These are phyloP conservation scores for Penicillium freii DNA, from an alignment of 2,329 filamentous ascomycete genomes.

Conservation along the genomic window DNA sequence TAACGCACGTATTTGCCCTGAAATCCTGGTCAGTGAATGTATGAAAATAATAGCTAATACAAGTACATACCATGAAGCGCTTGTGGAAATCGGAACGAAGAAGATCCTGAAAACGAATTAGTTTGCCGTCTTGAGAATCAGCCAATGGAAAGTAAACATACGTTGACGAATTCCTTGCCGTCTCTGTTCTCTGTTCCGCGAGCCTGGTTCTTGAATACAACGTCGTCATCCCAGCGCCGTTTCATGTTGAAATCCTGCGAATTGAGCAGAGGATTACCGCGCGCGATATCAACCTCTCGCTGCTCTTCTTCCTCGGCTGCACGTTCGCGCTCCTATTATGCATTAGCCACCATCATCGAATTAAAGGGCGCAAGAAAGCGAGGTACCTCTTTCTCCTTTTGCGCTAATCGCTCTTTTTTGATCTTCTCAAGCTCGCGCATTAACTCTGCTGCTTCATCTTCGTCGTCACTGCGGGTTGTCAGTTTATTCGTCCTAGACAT, in stretches of 20 bases:
- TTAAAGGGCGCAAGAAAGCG: background rate
- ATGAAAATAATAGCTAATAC: background rate
- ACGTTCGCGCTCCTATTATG: constrained; percentile 67
- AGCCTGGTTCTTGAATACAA: constrained; percentile 98
- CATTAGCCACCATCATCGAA: constrained; percentile 7
- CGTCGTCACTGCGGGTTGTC: constrained; percentile 57
- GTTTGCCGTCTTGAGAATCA: constrained; percentile 11
- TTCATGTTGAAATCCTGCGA: constrained; percentile 86
- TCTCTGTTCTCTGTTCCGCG: constrained; percentile 88
- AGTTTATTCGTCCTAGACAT: constrained; percentile 8
- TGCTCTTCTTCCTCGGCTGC: constrained; percentile 79
- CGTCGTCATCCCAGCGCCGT: constrained; percentile 89
- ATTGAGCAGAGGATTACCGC: constrained; percentile 90
- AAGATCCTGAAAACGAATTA: constrained; percentile 61
- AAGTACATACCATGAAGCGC: constrained; percentile 73
- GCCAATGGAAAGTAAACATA: constrained; percentile 44
- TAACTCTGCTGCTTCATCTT: constrained; percentile 82
- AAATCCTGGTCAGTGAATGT: background rate
- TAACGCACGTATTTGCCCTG: constrained; percentile 10
- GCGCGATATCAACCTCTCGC: constrained; percentile 81
- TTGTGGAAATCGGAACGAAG: constrained; percentile 96
- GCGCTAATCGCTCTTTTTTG: constrained; percentile 77
- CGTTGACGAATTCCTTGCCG: constrained; percentile 96
- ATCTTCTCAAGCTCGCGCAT: constrained; percentile 94
- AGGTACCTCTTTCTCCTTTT: constrained; percentile 68